phyloP scores from a whole-genome alignment of 225 moss, liverwort and hornwort genomes.

The Climacium dendroides region DNA sequence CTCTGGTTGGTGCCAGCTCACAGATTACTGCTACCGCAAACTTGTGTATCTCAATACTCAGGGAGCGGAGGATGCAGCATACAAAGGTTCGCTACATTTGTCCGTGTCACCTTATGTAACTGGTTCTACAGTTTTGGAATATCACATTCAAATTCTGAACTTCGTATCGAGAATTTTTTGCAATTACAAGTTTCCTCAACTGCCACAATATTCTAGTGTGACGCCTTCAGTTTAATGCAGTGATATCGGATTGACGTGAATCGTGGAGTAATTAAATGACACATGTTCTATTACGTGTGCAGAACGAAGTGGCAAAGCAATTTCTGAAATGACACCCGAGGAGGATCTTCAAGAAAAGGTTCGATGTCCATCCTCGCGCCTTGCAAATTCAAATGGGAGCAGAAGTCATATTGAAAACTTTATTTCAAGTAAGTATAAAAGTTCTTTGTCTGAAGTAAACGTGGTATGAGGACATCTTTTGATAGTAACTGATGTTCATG shows the following conservation, averaged over 20 bases:
- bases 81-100: constrained; percentile 37
- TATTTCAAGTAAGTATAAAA: background rate
- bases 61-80: constrained; percentile 55
- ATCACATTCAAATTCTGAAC: background rate
- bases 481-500: background rate
- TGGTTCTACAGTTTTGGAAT: background rate
- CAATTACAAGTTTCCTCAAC: background rate
- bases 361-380: background rate
- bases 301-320: constrained; percentile 61
- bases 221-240: background rate
- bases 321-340: constrained; percentile 51
- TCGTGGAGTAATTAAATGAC: background rate
- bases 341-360: constrained; percentile 83
- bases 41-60: constrained; percentile 82
- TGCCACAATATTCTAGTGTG: background rate
- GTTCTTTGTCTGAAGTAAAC: background rate
- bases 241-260: background rate
- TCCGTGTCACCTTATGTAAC: background rate
- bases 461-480: background rate
- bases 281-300: background rate
- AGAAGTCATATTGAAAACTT: background rate
- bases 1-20: constrained; percentile 39
- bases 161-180: background rate
- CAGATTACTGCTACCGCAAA: constrained; percentile 92
- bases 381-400: background rate